Conservation (phyloP, 2,329 filamentous ascomycete species). For the Colletotrichum orbiculare region DNA sequence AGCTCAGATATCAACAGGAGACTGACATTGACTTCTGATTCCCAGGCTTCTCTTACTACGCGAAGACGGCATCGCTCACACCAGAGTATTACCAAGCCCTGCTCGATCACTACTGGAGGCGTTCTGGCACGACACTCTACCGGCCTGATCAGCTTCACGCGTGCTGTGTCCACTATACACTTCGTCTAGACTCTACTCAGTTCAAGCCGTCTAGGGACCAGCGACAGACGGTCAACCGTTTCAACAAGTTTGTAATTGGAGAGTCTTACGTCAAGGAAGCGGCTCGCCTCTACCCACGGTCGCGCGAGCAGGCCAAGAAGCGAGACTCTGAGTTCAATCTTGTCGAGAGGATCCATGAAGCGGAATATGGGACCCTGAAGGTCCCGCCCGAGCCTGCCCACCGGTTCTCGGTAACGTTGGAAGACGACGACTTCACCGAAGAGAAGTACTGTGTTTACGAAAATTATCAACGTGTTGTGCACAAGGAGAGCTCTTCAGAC, state of each 20-base stretch:
- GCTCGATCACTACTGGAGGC: conserved; percentile 81
- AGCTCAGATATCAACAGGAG: neutral
- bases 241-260: conserved; percentile 78
- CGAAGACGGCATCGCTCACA: conserved; percentile 68
- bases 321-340: conserved; percentile 77
- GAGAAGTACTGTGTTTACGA: conserved; percentile 80
- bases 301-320: conserved; percentile 72
- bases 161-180: conserved; percentile 93
- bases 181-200: conserved; percentile 74
- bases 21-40: conserved; percentile 41
- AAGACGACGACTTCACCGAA: conserved; percentile 75
- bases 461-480: conserved; percentile 80
- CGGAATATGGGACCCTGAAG: conserved; percentile 67
- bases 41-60: conserved; percentile 79
- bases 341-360: conserved; percentile 74
- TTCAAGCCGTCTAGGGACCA: conserved; percentile 79
- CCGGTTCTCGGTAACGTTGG: conserved; percentile 75
- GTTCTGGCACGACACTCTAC: conserved; percentile 78
- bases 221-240: conserved; percentile 79
- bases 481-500: conserved; percentile 71
- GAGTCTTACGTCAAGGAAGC: conserved; percentile 74
- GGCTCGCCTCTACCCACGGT: conserved; percentile 72
- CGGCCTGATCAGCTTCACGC: conserved; percentile 81
- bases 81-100: conserved; percentile 77
- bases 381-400: conserved; percentile 74